A percentile compares a stretch with the other conserved stretches of the same genome.
Conservation (phyloP, 2,329 filamentous ascomycete species). For the Botrytis hyacinthi region DNA sequence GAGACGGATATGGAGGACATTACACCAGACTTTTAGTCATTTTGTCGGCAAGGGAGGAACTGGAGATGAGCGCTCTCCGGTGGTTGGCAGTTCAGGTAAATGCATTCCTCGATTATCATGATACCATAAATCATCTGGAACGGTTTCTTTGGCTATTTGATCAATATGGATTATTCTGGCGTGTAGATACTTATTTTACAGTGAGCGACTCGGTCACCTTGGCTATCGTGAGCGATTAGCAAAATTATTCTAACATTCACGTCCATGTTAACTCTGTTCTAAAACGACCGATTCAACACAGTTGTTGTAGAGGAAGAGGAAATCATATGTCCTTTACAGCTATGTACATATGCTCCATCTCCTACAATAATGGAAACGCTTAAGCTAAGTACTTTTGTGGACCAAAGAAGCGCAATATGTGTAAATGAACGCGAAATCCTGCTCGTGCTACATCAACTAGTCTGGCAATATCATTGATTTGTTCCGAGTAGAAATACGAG, state of each 20-base stretch:
- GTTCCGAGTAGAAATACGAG: no score
- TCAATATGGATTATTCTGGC: background rate
- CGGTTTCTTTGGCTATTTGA: background rate
- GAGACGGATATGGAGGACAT: background rate
- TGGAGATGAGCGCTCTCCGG: background rate
- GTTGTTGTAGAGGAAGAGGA: background rate
- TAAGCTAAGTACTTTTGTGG: background rate
- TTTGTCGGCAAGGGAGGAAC: background rate
- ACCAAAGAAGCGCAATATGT: background rate
- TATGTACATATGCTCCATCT: background rate
- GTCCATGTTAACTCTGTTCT: background rate
- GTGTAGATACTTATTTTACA: background rate
- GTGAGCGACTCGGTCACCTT: background rate
- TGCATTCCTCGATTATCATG: background rate
- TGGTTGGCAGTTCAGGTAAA: background rate
- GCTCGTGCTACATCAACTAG: background rate
- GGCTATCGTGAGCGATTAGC: background rate
- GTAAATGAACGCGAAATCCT: background rate
- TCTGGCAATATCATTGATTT: background rate
- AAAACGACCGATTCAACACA: background rate
- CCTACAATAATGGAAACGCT: background rate
- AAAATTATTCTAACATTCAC: background rate
- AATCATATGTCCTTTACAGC: rapidly evolving
- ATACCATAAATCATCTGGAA: background rate
- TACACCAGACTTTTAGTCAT: background rate